These are phyloP conservation scores for Mortierella sp. DNA, from an alignment of 371 early-diverging fungal genomes.

Conservation along the genomic window DNA sequence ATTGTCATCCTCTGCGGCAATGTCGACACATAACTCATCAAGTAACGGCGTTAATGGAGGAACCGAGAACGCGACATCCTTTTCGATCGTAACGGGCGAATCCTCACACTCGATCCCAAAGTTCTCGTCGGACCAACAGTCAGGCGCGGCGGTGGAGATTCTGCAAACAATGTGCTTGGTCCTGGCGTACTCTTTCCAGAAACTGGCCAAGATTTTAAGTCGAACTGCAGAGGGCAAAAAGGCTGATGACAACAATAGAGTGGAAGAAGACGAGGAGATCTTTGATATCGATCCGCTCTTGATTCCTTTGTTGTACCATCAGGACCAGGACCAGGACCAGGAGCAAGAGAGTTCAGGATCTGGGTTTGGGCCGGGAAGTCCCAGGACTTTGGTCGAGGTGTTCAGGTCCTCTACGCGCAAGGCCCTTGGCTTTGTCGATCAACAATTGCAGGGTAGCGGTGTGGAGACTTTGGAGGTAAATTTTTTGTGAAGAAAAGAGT, in stretches of 20 bases:
- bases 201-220: constrained; percentile 27
- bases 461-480: constrained; percentile 26
- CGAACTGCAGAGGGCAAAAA: not conserved
- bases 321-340: constrained; percentile 12
- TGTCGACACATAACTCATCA: not conserved
- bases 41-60: not conserved
- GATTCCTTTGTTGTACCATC: constrained; percentile 43
- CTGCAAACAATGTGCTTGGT: constrained; percentile 47
- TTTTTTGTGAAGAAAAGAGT: too few relatives aligned
- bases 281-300: constrained; percentile 52
- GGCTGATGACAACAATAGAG: not conserved
- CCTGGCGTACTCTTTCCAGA: constrained; percentile 36
- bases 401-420: constrained; percentile 33
- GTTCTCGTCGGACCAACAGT: constrained; percentile 6
- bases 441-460: constrained; percentile 20
- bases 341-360: not conserved
- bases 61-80: not conserved
- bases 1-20: not conserved
- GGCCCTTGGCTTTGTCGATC: constrained; percentile 23
- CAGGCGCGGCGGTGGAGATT: constrained; percentile 39
- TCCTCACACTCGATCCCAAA: not conserved
- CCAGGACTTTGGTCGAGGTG: constrained; percentile 26
- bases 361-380: not conserved
- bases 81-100: constrained; percentile 6
- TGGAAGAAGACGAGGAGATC: constrained; percentile 23